Percentiles rank a stretch among this genome's conserved stretches.
These are phyloP conservation scores for Leptographium galeiforme DNA, from an alignment of 2,329 filamentous ascomycete species.

Conservation along the genomic window DNA sequence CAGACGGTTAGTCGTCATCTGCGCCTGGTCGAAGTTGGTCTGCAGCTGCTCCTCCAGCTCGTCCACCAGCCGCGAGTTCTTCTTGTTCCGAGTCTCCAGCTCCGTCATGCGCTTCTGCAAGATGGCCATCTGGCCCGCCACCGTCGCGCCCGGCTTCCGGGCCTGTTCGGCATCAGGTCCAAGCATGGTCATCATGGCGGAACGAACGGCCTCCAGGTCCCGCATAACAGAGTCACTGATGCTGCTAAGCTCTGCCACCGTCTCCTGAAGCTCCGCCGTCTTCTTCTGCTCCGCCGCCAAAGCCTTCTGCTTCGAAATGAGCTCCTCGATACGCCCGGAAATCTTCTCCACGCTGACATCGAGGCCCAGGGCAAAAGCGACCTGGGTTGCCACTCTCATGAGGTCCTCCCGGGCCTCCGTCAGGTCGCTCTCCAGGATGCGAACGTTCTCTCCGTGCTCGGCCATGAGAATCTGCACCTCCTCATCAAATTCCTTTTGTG, in stretches of 20 bases:
- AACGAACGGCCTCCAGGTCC: constrained; percentile 49
- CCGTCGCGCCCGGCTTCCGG: constrained; percentile 29
- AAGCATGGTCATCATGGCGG: constrained; percentile 38
- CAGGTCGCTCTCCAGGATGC: constrained; percentile 47
- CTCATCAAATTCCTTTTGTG: constrained; percentile 42
- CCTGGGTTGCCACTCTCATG: constrained; percentile 48
- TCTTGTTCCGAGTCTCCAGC: constrained; percentile 60
- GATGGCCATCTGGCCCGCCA: constrained; percentile 42
- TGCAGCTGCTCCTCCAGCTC: constrained; percentile 95
- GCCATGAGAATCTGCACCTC: constrained; percentile 44
- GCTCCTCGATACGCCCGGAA: constrained; percentile 43
- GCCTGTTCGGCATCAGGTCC: constrained; percentile 31
- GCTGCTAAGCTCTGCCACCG: constrained; percentile 39
- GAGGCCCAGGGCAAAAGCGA: constrained; percentile 45
- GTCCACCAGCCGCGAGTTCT: constrained; percentile 82
- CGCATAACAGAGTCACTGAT: constrained; percentile 47
- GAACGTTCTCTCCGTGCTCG: constrained; percentile 44
- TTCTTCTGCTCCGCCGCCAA: constrained; percentile 46
- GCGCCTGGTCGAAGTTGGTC: constrained; percentile 87
- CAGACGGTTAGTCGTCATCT: constrained; percentile 70
- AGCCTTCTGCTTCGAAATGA: constrained; percentile 45
- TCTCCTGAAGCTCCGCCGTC: constrained; percentile 39
- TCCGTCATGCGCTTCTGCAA: constrained; percentile 54
- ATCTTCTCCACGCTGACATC: constrained; percentile 57
- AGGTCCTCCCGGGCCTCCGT: constrained; percentile 53